Percentiles rank a stretch among this genome's conserved stretches.
Conservation (phyloP, 169 alveolate genomes). For the Cryptosporidium sp. region DNA sequence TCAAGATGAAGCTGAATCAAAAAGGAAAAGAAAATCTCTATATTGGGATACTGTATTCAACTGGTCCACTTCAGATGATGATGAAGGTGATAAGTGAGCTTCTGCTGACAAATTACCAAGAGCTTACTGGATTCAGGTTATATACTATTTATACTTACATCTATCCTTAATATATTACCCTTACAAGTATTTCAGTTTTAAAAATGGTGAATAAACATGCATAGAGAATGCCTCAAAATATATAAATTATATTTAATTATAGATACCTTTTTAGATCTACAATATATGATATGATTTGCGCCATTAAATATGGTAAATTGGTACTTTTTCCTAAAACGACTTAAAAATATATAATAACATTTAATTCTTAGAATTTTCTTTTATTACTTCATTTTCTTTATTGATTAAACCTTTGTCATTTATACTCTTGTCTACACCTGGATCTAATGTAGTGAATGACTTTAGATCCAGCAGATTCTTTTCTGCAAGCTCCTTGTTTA, state of each 20-base stretch:
- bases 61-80: slow-evolving; percentile 32
- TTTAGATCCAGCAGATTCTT: slow-evolving; percentile 24
- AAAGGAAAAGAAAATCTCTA: not conserved
- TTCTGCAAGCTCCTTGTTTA: slow-evolving; percentile 11
- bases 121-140: not conserved
- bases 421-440: not conserved
- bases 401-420: not conserved
- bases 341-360: not conserved
- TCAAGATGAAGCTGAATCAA: not conserved
- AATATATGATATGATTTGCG: not conserved
- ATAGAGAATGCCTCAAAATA: too few relatives aligned
- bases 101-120: not conserved
- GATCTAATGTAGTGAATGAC: not conserved
- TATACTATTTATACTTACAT: too few relatives aligned
- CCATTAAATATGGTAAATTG: not conserved
- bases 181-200: too few relatives aligned
- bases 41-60: slow-evolving; percentile 2
- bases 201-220: too few relatives aligned
- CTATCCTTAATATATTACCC: too few relatives aligned
- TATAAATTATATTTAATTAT: too few relatives aligned
- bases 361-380: not conserved
- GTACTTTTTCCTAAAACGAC: not conserved
- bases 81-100: not conserved
- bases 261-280: not conserved
- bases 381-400: not conserved